Evolutionary conservation across 2,329 filamentous ascomycete species (phyloP), one percentile per base, ranked within the genome.

Genomic region (Rugonectria rugulosa): DNA sequence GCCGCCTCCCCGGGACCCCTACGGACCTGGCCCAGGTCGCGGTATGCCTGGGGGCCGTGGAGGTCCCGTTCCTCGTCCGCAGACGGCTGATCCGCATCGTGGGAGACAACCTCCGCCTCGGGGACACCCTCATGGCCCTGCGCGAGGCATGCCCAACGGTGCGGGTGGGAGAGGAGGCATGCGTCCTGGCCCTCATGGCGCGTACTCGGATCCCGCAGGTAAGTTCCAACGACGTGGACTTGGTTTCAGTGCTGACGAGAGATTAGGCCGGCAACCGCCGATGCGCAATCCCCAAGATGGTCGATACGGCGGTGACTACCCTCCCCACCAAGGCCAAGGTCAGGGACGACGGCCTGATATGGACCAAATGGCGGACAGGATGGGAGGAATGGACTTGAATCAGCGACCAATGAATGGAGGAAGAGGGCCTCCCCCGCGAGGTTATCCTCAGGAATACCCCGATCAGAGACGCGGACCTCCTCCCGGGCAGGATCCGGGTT

Each of bases 31-130:
- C 14, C 72, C 73, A 7, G 74, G 74, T 19, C 75, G 76, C 44
- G 76, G 77, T 23, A 75, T 77, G 42, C 77, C 77, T 52, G 70
- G 71, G 24, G 74, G 75, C 27, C 79, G 76, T 51, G 75, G 79
- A 65, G 79, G 74, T n/a, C 76, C 77, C 10, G 74, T 78, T 62
- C 71, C 71, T 54, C 72, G 79, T 45, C 71, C 76, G 42, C 72
- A 73, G 36, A 73, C 73, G 34, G 70, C 73, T 14, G 75, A 76
- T 57, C 71, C 70, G 27, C 68, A 70, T 23, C 72, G 70, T 15
- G 75, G n/a, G n/a, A n/a, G 71, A 42, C 69, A 69, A 10, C 74
- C 76, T 52, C 75, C 76, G n/a, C 71, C 74, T 21, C 71, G 73
- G 44, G 72, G 68, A 44, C 67, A 68, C n/a, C 10, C 66, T 64